Evolutionary conservation across 352 stramenopile species (phyloP).

Genomic region (Blastocystis sp.): DNA sequence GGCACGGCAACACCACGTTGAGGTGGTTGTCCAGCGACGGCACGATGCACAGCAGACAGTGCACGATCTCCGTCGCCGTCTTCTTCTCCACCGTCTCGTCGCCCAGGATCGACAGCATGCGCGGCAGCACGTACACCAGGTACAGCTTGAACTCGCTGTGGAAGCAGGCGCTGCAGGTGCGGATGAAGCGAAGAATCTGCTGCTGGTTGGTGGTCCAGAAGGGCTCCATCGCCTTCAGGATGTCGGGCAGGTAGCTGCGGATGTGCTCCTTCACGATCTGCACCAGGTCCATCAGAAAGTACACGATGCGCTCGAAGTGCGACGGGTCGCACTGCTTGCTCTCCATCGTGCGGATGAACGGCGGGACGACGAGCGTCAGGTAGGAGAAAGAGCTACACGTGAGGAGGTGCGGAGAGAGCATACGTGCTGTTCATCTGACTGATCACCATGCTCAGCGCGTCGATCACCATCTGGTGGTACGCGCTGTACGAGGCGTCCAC

Average conservation of each 20-base stretch:
- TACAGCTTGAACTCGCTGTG: conserved; percentile 88
- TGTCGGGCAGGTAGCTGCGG: conserved; percentile 91
- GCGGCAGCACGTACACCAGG: conserved; percentile 85
- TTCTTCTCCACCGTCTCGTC: conserved; percentile 17
- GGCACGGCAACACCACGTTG: conserved; percentile 62
- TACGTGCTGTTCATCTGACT: conserved; percentile 18
- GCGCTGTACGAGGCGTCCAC: conserved; percentile 90
- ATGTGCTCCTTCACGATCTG: conserved; percentile 93
- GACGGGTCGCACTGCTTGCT: conserved; percentile 82
- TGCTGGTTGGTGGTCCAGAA: conserved; percentile 94
- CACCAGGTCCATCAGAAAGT: conserved; percentile 92
- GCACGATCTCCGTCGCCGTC: conserved; percentile 31
- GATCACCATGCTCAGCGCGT: conserved; percentile 98
- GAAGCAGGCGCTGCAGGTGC: conserved; percentile 79
- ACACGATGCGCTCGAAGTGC: conserved; percentile 91
- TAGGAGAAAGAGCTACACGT: conserved; percentile 92
- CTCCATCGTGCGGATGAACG: conserved; percentile 91
- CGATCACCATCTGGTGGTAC: conserved; percentile 94
- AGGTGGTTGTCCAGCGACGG: conserved; percentile 71
- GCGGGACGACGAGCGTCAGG: conserved; percentile 93
- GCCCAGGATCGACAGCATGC: conserved; percentile 85
- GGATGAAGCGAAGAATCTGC: conserved; percentile 92
- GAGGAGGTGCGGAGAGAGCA: conserved; percentile 83
- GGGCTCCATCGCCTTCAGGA: conserved; percentile 92
- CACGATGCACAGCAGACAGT: conserved; percentile 67